Conservation (phyloP, 129 eudicot species). For the Arctium minus region DNA sequence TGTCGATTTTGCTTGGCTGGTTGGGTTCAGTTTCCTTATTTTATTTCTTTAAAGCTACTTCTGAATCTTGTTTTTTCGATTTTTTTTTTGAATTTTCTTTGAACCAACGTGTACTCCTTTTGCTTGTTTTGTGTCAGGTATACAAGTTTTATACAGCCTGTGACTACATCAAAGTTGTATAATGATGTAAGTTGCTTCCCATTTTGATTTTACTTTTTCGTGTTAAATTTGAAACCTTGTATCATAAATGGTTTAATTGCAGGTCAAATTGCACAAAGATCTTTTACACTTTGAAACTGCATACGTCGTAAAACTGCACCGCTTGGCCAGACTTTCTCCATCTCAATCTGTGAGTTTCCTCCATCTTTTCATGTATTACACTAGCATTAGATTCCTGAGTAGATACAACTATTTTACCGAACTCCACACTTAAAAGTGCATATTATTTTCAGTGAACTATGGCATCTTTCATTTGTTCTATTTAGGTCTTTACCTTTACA, state of each 20-base stretch:
- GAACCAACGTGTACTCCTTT: not conserved
- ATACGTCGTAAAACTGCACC: slow-evolving; percentile 90
- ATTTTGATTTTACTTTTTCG: not conserved
- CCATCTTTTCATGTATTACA: not conserved
- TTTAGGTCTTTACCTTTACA: slow-evolving; percentile 77
- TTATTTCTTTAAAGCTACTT: not conserved
- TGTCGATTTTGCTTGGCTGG: not conserved
- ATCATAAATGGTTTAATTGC: slow-evolving; percentile 1
- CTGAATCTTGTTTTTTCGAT: not conserved
- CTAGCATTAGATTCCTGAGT: not conserved
- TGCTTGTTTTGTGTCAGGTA: slow-evolving; percentile 49
- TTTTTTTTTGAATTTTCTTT: not conserved
- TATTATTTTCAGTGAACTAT: not conserved
- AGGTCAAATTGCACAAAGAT: slow-evolving; percentile 90
- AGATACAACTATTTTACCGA: not conserved
- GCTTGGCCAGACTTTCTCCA: slow-evolving; percentile 84
- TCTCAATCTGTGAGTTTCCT: slow-evolving; percentile 67
- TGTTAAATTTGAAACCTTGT: not conserved
- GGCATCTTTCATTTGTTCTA: not conserved
- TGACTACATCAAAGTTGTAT: slow-evolving; percentile 79
- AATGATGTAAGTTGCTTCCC: slow-evolving; percentile 53
- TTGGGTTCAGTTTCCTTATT: not conserved
- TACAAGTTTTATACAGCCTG: slow-evolving; percentile 89
- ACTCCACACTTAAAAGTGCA: not conserved
- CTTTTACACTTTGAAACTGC: slow-evolving; percentile 93